A percentile compares a stretch with the other conserved stretches of the same genome.
Evolutionary conservation across 2,329 filamentous ascomycete species (phyloP).

Genomic region (Gyromitra esculenta): DNA sequence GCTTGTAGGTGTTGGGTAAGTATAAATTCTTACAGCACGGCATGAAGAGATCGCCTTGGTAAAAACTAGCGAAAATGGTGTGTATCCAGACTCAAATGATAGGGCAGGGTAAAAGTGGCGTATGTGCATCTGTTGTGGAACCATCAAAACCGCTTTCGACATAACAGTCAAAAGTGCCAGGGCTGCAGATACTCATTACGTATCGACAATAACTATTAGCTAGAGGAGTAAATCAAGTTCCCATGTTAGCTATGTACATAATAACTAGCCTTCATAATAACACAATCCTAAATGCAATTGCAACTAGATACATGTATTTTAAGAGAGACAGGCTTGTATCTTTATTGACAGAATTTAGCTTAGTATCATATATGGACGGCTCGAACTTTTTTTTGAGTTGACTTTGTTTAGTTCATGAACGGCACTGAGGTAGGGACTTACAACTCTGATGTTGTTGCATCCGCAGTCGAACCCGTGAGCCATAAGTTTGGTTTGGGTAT

Average conservation of each 20-base stretch:
- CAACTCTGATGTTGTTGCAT: not conserved
- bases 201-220: conserved; percentile 9
- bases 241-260: not conserved
- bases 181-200: conserved; percentile 8
- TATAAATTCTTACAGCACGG: conserved; percentile 1
- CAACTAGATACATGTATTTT: not conserved
- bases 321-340: not conserved
- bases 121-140: conserved; percentile 40
- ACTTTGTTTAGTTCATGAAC: not conserved
- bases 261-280: not conserved
- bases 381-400: not conserved
- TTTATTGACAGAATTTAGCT: not conserved
- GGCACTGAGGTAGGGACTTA: too few relatives aligned
- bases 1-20: not conserved
- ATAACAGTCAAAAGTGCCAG: conserved; percentile 3
- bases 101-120: conserved; percentile 28
- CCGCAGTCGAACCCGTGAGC: not conserved
- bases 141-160: conserved; percentile 1
- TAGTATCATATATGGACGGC: not conserved
- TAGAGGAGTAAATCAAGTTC: not conserved
- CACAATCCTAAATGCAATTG: not conserved
- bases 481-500: not conserved
- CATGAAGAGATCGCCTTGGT: not conserved
- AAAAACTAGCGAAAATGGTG: conserved; percentile 18
- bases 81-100: conserved; percentile 14